Base-by-base conservation (phyloP, 78 protist species). In the Tieghemostelium lacteum region DNA sequence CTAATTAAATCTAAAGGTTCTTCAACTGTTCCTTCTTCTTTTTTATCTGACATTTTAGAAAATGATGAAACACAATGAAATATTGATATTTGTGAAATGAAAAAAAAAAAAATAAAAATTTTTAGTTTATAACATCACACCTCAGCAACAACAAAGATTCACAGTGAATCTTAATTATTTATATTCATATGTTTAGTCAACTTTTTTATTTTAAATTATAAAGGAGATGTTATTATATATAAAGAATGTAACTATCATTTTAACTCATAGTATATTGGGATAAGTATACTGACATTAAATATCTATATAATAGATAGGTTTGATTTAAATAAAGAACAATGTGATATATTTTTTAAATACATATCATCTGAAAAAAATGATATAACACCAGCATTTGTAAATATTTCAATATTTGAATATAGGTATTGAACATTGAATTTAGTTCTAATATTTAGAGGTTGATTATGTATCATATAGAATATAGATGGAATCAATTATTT, bases 1-100 rank as follows among this genome's bases (percentile, higher is more conserved):
- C 96, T 72, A 28, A 98, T 73, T 70, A 97, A 83, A 73, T 97
- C 99, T 73, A 96, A 86, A 1, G 97, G 97, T 55, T 93, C 95
- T 24, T 96, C 95, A 37, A 96, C 85, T 61, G 70, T 77, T 34
- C 86, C 93, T 64, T 76, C 93, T 55, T 87, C 93, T 54, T 57
- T 75, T 33, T 75, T 74, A 39, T 87, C 86, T n/a, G n/a, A n/a
- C n/a, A n/a, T n/a, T n/a, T n/a, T n/a, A n/a, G n/a, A n/a, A n/a
- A n/a, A n/a, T n/a, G n/a, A n/a, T n/a, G n/a, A n/a, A n/a, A n/a
- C n/a, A n/a, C n/a, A n/a, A n/a, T n/a, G n/a, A n/a, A n/a, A n/a
- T n/a, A n/a, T n/a, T n/a, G n/a, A n/a, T n/a, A n/a, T n/a, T n/a
- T n/a, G n/a, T n/a, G n/a, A n/a, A n/a, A n/a, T n/a, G n/a, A n/a